phyloP scores from a whole-genome alignment of 2,329 filamentous ascomycete species.

The Rhexocercosporidium sp. region DNA sequence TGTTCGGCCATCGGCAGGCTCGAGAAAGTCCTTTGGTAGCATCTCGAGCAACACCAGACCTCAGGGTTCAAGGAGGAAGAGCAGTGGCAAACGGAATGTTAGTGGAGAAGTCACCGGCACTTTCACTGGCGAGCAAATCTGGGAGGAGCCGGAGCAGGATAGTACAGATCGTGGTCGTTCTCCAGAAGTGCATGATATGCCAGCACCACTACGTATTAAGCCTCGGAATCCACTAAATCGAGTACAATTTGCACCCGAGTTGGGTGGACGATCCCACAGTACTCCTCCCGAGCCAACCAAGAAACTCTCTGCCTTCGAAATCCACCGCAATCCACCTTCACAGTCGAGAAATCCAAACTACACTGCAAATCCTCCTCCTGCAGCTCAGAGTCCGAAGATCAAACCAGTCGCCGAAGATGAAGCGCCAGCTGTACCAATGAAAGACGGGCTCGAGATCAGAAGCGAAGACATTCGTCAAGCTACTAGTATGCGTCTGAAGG shows the following conservation, averaged over 20 bases:
- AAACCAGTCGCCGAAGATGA: slow-evolving; percentile 21
- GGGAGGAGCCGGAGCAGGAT: slow-evolving; percentile 77
- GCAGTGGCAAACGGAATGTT: slow-evolving; percentile 60
- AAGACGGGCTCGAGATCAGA: slow-evolving; percentile 82
- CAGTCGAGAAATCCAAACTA: slow-evolving; percentile 85
- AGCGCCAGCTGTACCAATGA: slow-evolving; percentile 46
- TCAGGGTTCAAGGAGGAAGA: slow-evolving; percentile 29
- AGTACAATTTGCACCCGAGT: slow-evolving; percentile 54
- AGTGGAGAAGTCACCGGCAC: slow-evolving; percentile 68
- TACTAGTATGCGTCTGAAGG: slow-evolving; percentile 85
- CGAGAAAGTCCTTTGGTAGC: slow-evolving; percentile 37
- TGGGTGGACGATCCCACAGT: slow-evolving; percentile 50
- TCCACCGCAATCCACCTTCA: slow-evolving; percentile 81
- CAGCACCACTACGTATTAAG: slow-evolving; percentile 60
- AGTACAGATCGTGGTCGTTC: slow-evolving; percentile 31
- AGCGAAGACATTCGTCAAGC: slow-evolving; percentile 87
- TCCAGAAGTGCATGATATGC: slow-evolving; percentile 40
- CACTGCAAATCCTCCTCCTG: slow-evolving; percentile 62
- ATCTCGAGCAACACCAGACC: slow-evolving; percentile 26
- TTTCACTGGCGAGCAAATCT: slow-evolving; percentile 82
- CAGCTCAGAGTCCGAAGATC: slow-evolving; percentile 39
- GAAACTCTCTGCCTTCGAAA: slow-evolving; percentile 64
- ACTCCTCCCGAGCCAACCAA: slow-evolving; percentile 49
- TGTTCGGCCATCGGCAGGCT: slow-evolving; percentile 8
- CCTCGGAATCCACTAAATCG: slow-evolving; percentile 69